phyloP scores from a whole-genome alignment of 2,329 filamentous ascomycete species.

The Talaromyces sp. region DNA sequence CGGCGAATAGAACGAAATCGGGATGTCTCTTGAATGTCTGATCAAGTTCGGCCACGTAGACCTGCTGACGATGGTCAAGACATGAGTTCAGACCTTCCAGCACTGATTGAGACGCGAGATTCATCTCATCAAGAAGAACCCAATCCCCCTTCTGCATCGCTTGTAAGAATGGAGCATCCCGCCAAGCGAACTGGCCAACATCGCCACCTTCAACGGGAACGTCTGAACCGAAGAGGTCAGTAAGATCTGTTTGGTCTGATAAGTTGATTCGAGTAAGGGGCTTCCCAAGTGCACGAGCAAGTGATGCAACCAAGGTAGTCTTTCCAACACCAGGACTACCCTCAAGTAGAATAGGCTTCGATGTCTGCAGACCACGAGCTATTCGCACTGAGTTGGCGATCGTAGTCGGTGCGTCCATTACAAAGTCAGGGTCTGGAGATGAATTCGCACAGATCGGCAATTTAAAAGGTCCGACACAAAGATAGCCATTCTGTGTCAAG shows the following conservation, averaged over 20 bases:
- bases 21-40: conserved; percentile 88
- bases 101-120: conserved; percentile 92
- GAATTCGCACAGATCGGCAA: conserved; percentile 54
- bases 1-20: conserved; percentile 90
- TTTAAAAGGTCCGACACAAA: conserved; percentile 72
- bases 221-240: conserved; percentile 96
- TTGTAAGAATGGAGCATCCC: conserved; percentile 89
- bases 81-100: conserved; percentile 95
- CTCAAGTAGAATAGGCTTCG: conserved; percentile 89
- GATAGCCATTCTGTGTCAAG: conserved; percentile 47
- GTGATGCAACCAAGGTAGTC: conserved; percentile 82
- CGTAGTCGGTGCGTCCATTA: conserved; percentile 85
- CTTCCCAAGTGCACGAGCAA: conserved; percentile 74
- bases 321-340: conserved; percentile 98
- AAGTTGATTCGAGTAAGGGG: conserved; percentile 91
- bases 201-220: conserved; percentile 90
- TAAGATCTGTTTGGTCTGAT: conserved; percentile 95
- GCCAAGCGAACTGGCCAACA: conserved; percentile 89
- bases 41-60: conserved; percentile 92
- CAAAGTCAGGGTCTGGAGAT: conserved; percentile 59
- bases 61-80: conserved; percentile 90
- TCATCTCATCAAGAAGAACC: conserved; percentile 98
- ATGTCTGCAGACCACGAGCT: conserved; percentile 78
- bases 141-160: conserved; percentile 97
- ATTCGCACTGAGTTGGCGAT: conserved; percentile 86